A percentile compares a stretch with the other conserved stretches of the same genome.
Evolutionary conservation across 2,329 filamentous ascomycete species (phyloP).

Genomic region (Penicillium olsonii): DNA sequence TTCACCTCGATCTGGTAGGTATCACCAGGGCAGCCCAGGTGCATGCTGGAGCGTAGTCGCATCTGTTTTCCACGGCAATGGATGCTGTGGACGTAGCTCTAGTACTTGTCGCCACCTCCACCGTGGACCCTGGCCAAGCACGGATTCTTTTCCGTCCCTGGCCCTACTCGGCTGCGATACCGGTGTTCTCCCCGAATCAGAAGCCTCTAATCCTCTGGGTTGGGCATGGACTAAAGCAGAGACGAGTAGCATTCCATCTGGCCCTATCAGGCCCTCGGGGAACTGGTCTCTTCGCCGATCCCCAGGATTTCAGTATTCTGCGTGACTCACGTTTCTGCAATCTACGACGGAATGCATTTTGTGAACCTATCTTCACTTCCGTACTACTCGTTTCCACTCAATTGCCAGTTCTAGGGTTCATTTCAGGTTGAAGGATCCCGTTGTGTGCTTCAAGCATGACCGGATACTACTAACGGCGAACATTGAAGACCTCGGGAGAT

Average conservation of each 20-base stretch:
- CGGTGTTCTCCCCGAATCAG: slow-evolving; percentile 15
- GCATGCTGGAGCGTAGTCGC: too few species aligned
- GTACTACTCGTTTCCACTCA: background rate
- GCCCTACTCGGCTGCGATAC: slow-evolving; percentile 9
- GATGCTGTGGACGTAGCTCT: too few species aligned
- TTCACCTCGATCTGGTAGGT: too few species aligned
- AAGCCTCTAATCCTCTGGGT: slow-evolving; percentile 1
- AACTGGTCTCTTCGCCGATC: slow-evolving; percentile 1
- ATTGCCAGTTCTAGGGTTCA: background rate
- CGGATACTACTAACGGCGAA: too few species aligned
- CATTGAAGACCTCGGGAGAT: too few species aligned
- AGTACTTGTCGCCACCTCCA: background rate
- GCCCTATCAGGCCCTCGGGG: background rate
- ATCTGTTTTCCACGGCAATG: too few species aligned
- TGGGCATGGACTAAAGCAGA: slow-evolving; percentile 1
- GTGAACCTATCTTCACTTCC: background rate
- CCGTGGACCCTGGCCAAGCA: background rate
- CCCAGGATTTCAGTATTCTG: background rate
- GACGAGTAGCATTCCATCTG: background rate
- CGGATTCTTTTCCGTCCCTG: slow-evolving; percentile 27
- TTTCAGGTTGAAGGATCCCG: slow-evolving; percentile 6
- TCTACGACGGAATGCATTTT: background rate
- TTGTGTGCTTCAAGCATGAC: slow-evolving; percentile 2
- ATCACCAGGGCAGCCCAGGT: too few species aligned
- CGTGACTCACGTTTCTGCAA: slow-evolving; percentile 17